Evolutionary conservation across 371 early-diverging fungal genomes (phyloP), one percentile per base, ranked within the genome.

Genomic region (Ecytonucleospora hepatopenaei): DNA sequence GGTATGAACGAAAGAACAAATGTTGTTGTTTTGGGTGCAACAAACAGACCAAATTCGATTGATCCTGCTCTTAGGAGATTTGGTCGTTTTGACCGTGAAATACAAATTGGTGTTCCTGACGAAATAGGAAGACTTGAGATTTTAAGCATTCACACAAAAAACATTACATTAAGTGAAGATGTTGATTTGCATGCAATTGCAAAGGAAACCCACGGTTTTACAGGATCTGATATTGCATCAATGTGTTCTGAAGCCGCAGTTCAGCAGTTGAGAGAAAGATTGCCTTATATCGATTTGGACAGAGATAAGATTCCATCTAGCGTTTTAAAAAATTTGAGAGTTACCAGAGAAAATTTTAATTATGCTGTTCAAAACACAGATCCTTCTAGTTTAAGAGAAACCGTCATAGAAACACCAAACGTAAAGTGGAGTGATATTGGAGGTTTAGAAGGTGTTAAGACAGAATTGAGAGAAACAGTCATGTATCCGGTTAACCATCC

Each of bases 401-500:
- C 94, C 49, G 91, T 94, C 26, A 92, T 97, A 75, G 93, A 97
- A 82, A 90, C 94, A n/a, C 99, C 99, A 60, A 93, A 89, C 66
- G 87, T 88, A 60, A 84, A 86, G 34, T 98, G 99, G 99, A 84
- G 83, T 82, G 97, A 97, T 76, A 91, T 98, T 81, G 99, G 99
- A 83, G 99, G 97, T 74, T 82, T 97, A 67, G 94, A 93, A 74
- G 86, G 87, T 71, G 96, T 97, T 82, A 97, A 96, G 86, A 86
- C 84, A 71, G 97, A 98, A 81, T 84, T 98, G 35, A 92, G 90
- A 80, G 97, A 97, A 84, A 97, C 96, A 61, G 96, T 98, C 8
- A 94, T 94, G 83, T 96, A 96, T 80, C 99, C 99, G 31, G 92
- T 97, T 66, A 92, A 94, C 79, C 95, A 97, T 79, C 94, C 97